Base-by-base conservation (phyloP, 495 filamentous ascomycete genomes). In the Polyplosphaeria fusca region DNA sequence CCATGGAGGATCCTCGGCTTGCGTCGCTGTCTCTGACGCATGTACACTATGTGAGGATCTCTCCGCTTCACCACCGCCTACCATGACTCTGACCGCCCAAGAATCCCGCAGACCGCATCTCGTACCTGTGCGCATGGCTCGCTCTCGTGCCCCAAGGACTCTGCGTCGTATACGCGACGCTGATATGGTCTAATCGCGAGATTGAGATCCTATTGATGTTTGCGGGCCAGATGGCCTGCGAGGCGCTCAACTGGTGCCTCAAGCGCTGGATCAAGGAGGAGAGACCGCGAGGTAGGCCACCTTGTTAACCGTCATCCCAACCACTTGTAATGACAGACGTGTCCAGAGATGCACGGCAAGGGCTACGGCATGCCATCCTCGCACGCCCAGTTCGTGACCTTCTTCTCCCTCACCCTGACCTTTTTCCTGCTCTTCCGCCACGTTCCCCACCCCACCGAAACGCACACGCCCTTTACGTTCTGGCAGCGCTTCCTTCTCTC, bases 341-440 rank as follows among this genome's bases (percentile, higher is more conserved):
- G 30, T 2, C 4, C 39, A 87, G 86, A 87, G 73, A 87, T 88
- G 79, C 79, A 84, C 54, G 87, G 87, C 32, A 96, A 95, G 70
- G 93, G 93, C 55, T 99, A 97, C 66, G 93, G 93, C 60, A 99
- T 99, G 93, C 93, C 93, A n/a, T 91, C 86, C 41, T 95, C 90
- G 23, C 93, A 99, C 74, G 88, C 93, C 9, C 93, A 99, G 71
- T 99, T 96, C 68, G 85, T 88, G 43, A 76, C 84, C 9, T 99
- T 88, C 75, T 97, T 96, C 76, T 84, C 89, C 38, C 74, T 93
- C 50, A 89, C 86, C 64, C 70, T 95, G 22, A 74, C 82, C 14
- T 76, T 99, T 25, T 96, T 96, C 73, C 76, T 96, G 22, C 75
- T 92, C 14, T 73, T 87, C 45, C 80, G 92, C 54, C 88, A 95